Evolutionary conservation across 2,329 filamentous ascomycete species (phyloP), one percentile per base, ranked within the genome.

Genomic region (Paramyrothecium roridum): DNA sequence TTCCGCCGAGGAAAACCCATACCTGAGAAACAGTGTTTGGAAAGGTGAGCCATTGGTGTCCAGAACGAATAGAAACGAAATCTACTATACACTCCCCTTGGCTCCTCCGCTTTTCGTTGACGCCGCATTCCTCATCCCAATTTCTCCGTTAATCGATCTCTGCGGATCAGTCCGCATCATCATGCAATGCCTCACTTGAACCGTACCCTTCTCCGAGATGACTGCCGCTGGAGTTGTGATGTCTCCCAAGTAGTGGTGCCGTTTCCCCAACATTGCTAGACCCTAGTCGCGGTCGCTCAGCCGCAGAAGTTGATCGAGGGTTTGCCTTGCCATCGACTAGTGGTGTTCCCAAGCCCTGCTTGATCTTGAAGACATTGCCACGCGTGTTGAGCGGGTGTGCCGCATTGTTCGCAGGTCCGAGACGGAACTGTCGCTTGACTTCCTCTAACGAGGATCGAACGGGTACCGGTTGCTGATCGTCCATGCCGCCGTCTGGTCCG

Each of bases 331-430:
- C 49, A 13, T 51, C 49, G 17, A 8, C n/a, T 40, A 26, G 30
- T 22, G 40, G 50, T 20, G 17, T 55, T 53, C 13, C 53, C 4
- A 73, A 62, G 23, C 73, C 73, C 60, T 75, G 73, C 72, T 89
- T 89, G 62, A 89, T 86, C 69, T 88, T 88, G 62, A 89, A 85
- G 1, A 85, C 81, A 19, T 83, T 81, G 19, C 81, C 82, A 19
- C 80, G 79, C 1, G 85, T 87, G 55, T 78, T 80, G 20, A 65
- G 67, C 2, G 86, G 86, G 54, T 86, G 84, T 17, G 81, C 80
- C 7, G 86, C 86, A 20, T 82, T 80, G 64, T 89, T 89, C 1
- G 85, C 87, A 0, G 86, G 86, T 1, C 86, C 86, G 0, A 89
- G 80, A 60, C 84, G 86, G 48, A 89, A 74, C 60, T 87, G 83